Base-by-base conservation (phyloP, 257 asterid species). In the Datura wrightii region DNA sequence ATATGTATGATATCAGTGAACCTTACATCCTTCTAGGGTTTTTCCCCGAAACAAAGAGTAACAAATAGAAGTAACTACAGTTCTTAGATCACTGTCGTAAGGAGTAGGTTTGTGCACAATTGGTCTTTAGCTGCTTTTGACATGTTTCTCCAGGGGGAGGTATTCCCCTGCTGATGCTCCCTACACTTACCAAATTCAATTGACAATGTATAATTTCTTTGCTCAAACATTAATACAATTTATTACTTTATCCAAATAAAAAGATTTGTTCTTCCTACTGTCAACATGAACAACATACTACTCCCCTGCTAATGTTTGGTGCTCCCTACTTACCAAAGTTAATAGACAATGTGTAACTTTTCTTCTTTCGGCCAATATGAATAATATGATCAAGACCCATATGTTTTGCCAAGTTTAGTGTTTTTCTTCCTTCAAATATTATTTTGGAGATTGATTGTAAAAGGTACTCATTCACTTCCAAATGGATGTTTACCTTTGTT, bases 71-170 rank as follows among this genome's bases (percentile, higher is more conserved):
- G 46, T 19, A 66, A 66, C 4, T 15, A 65, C 44, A 13, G 18
- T 65, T 34, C 5, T 65, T 65, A 37, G 44, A 34, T 67, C 50
- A 67, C 76, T 14, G 50, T 4, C 18, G 15, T 37, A 67, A 15
- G 50, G 76, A 16, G 16, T 48, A 3, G 44, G n/a, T 48, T 31
- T 48, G 60, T 48, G 44, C 13, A 19, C 42, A 74, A 19, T 24
- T 72, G 24, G 80, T 46, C n/a, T 74, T 48, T 48, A 19, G 42
- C 18, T 69, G 79, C 79, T 69, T 3, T 69, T 41, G 79, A 69
- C 54, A 70, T 42, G 2, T 37, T 67, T 67, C 78, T 39, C 78
- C 7, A 16, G 52, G 19, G 52, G 52, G 10, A 39, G 53, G 76
- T 36, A 66, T 37, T 67, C 48, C 50, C 76, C 24, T 67, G 76